Conservation (phyloP, 2,329 filamentous ascomycete species). For the Exutisphaerella laricina region DNA sequence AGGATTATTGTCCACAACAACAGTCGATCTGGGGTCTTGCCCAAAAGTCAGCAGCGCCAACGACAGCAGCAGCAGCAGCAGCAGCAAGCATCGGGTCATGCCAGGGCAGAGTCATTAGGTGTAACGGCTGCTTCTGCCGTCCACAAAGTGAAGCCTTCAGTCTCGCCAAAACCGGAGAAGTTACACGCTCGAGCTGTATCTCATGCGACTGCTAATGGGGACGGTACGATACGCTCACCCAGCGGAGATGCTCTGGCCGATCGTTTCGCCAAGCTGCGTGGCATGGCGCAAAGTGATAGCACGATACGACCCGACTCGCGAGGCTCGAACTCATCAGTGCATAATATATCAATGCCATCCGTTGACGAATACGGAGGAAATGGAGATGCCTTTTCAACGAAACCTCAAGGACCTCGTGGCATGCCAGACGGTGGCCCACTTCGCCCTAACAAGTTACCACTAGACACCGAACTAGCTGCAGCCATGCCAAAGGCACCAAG, state of each 20-base stretch:
- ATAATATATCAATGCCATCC: constrained; percentile 38
- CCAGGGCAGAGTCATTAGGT: constrained; percentile 16
- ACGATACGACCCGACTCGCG: constrained; percentile 24
- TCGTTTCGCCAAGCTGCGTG: constrained; percentile 28
- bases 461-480: constrained; percentile 49
- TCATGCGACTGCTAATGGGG: constrained; percentile 25
- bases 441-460: constrained; percentile 42
- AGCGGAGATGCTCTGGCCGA: constrained; percentile 42
- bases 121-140: constrained; percentile 11
- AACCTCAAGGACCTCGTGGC: constrained; percentile 47
- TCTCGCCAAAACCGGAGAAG: constrained; percentile 58
- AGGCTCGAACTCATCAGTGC: constrained; percentile 24
- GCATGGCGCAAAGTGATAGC: constrained; percentile 11
- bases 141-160: constrained; percentile 27
- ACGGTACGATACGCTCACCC: constrained; percentile 29
- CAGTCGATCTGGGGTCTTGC: constrained; percentile 48
- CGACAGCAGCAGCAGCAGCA: constrained; percentile 4
- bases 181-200: constrained; percentile 57
- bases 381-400: constrained; percentile 19
- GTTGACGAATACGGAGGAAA: constrained; percentile 34
- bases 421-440: constrained; percentile 45
- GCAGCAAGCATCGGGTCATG: constrained; percentile 3
- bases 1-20: constrained; percentile 49
- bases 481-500: constrained; percentile 65
- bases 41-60: constrained; percentile 12